Percentiles rank a stretch among this genome's conserved stretches.
Evolutionary conservation across 139 green algal genomes (phyloP).

Genomic region (Marvania coccoides): DNA sequence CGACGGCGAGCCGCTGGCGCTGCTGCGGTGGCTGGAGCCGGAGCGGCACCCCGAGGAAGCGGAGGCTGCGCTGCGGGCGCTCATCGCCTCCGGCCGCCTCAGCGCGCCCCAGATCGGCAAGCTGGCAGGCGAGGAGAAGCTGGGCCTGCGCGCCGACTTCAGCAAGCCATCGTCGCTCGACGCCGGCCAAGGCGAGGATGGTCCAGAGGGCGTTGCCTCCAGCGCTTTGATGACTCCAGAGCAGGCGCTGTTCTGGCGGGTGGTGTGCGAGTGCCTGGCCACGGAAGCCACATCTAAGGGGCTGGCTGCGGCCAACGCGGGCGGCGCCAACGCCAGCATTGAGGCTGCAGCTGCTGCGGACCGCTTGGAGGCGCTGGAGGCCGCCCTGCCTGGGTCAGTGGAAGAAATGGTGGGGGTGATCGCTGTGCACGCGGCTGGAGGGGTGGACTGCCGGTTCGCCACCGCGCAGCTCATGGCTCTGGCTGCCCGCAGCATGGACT

Average conservation of each 20-base stretch:
- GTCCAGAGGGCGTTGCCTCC: not conserved
- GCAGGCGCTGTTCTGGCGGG: slow-evolving; percentile 36
- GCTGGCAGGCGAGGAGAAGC: slow-evolving; percentile 4
- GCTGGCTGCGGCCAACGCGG: slow-evolving; percentile 28
- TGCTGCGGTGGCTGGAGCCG: slow-evolving; percentile 37
- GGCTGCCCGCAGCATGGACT: slow-evolving; percentile 32
- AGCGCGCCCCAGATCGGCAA: slow-evolving; percentile 22
- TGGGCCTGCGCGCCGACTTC: slow-evolving; percentile 28
- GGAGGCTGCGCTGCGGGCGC: slow-evolving; percentile 21
- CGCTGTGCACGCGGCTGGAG: slow-evolving; percentile 16
- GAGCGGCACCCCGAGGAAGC: slow-evolving; percentile 29
- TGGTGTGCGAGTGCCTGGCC: slow-evolving; percentile 33
- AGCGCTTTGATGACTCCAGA: slow-evolving; percentile 19
- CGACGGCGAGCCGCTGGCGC: slow-evolving; percentile 21
- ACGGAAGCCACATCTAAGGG: slow-evolving; percentile 16
- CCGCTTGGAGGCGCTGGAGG: slow-evolving; percentile 45
- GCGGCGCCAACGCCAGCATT: slow-evolving; percentile 17
- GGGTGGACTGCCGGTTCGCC: slow-evolving; percentile 23
- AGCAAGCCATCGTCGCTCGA: no score
- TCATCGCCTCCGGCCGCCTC: slow-evolving; percentile 21
- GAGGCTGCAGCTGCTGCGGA: slow-evolving; percentile 33
- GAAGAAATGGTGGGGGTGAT: slow-evolving; percentile 29
- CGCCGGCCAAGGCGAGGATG: no score
- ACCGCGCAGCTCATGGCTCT: slow-evolving; percentile 39
- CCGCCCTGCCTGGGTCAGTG: slow-evolving; percentile 28